These are phyloP conservation scores for Fusarium xyrophilum DNA, from an alignment of 2,329 filamentous ascomycete species.

Conservation along the genomic window DNA sequence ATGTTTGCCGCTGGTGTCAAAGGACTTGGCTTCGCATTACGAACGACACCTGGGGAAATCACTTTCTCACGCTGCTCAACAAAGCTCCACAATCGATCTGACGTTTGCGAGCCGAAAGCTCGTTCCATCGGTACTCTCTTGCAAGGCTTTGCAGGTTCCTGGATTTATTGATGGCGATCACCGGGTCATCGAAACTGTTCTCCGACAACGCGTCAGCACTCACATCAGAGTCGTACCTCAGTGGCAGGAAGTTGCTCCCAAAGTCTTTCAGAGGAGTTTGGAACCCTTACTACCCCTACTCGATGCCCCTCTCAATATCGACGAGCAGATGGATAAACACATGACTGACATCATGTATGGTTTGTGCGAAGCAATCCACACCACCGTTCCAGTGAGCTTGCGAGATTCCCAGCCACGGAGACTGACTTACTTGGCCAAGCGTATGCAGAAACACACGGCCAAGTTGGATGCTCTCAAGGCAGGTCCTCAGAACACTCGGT, in stretches of 20 bases:
- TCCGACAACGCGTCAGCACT: neutral
- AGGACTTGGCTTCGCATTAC: neutral
- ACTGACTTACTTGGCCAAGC: neutral
- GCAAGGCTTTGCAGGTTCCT: neutral
- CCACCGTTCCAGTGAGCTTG: neutral
- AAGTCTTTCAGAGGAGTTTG: neutral
- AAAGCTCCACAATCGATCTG: neutral
- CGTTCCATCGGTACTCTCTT: neutral
- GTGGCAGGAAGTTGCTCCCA: neutral
- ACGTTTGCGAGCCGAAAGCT: neutral
- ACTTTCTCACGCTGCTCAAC: neutral
- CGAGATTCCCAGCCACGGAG: neutral
- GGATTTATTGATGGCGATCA: neutral
- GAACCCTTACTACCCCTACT: neutral
- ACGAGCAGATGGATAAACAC: neutral
- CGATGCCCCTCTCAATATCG: too few species aligned
- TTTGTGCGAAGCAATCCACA: neutral
- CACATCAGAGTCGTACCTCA: neutral
- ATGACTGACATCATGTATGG: neutral
- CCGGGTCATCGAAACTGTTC: neutral
- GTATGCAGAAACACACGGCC: neutral
- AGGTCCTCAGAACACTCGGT: neutral
- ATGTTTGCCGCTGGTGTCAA: neutral
- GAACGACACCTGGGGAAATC: neutral
- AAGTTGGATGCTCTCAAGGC: neutral